Evolutionary conservation across 257 asterid species (phyloP).

Genomic region (Henckelia pumila): DNA sequence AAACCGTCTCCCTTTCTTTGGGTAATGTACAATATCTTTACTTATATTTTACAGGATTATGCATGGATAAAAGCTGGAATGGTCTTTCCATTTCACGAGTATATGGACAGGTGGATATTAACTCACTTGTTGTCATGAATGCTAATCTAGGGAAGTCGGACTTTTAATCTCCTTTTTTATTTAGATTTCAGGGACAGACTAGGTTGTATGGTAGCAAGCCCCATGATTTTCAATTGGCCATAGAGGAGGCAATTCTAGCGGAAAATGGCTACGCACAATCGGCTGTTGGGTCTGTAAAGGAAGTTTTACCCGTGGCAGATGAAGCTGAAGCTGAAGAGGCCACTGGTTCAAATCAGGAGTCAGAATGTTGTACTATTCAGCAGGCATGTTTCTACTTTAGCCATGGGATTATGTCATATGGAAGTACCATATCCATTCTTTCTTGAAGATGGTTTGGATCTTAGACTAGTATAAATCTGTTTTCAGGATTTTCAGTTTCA

Average conservation of each 20-base stretch:
- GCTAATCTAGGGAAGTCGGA: slow-evolving; percentile 2
- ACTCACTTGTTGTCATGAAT: slow-evolving; percentile 18
- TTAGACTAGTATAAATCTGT: background rate
- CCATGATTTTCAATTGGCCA: slow-evolving; percentile 62
- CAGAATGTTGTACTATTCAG: slow-evolving; percentile 42
- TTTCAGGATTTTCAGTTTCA: background rate
- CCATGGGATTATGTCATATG: slow-evolving; percentile 4
- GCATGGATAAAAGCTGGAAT: slow-evolving; percentile 94
- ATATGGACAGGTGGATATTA: slow-evolving; percentile 66
- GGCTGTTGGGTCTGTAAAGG: slow-evolving; percentile 38
- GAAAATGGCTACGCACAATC: slow-evolving; percentile 49
- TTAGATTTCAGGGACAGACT: slow-evolving; percentile 92
- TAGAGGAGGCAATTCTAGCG: slow-evolving; percentile 81
- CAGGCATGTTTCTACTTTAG: slow-evolving; percentile 54
- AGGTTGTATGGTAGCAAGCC: slow-evolving; percentile 91
- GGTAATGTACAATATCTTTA: slow-evolving; percentile 13
- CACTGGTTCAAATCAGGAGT: slow-evolving; percentile 73
- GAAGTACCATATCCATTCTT: slow-evolving; percentile 11
- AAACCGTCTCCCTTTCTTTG: slow-evolving; percentile 13
- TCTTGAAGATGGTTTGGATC: slow-evolving; percentile 22
- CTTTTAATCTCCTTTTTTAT: slow-evolving; percentile 24
- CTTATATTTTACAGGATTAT: slow-evolving; percentile 62
- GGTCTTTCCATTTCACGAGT: slow-evolving; percentile 83
- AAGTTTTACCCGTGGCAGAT: slow-evolving; percentile 33
- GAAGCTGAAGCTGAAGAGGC: slow-evolving; percentile 61